Evolutionary conservation across 1,139 yeast genomes (phyloP).

Genomic region (Saccharomycopsis crataegensis): DNA sequence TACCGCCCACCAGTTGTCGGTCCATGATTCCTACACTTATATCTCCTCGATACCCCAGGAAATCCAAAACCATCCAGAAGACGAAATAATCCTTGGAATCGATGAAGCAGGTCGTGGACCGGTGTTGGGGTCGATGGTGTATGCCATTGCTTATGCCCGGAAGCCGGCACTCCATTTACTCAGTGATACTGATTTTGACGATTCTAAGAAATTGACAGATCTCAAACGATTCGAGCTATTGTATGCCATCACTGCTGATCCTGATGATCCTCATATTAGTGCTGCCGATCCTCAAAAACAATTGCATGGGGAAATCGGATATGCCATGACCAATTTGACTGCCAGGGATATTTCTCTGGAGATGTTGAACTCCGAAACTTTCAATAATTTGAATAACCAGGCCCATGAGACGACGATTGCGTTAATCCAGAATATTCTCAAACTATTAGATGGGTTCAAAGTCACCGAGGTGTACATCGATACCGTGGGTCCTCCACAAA

Average conservation of each 20-base stretch:
- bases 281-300: slow-evolving; percentile 13
- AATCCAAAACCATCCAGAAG: not conserved
- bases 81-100: slow-evolving; percentile 60
- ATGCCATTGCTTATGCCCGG: slow-evolving; percentile 76
- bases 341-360: slow-evolving; percentile 84
- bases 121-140: slow-evolving; percentile 95
- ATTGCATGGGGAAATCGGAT: slow-evolving; percentile 60
- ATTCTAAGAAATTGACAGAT: slow-evolving; percentile 81
- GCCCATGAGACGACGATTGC: slow-evolving; percentile 92
- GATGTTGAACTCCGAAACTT: slow-evolving; percentile 61
- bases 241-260: slow-evolving; percentile 33
- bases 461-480: slow-evolving; percentile 75
- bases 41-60: slow-evolving; percentile 15
- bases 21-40: slow-evolving; percentile 18
- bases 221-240: slow-evolving; percentile 58
- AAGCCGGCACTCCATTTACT: slow-evolving; percentile 40
- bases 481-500: slow-evolving; percentile 91
- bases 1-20: slow-evolving; percentile 1
- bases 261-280: not conserved
- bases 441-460: slow-evolving; percentile 45
- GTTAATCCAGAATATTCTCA: slow-evolving; percentile 54
- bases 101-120: slow-evolving; percentile 99
- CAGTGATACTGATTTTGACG: slow-evolving; percentile 72
- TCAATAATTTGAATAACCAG: slow-evolving; percentile 72
- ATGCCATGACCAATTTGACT: slow-evolving; percentile 80